phyloP scores from a whole-genome alignment of 2,329 filamentous ascomycete species.

The Penicillium brasilianum region DNA sequence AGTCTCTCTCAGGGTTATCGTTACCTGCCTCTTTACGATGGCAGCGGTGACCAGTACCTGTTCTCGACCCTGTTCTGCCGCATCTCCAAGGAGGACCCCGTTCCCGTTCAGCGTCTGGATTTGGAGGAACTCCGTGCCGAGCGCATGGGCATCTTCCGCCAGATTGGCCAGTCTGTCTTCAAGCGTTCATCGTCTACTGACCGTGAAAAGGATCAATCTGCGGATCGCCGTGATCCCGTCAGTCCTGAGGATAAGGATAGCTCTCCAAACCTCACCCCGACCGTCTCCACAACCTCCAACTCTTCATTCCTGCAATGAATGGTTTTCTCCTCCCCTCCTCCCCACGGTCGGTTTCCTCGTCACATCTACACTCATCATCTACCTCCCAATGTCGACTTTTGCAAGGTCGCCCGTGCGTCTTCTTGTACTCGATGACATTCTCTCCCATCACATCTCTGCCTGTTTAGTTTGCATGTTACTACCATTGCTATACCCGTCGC shows the following conservation, averaged over 20 bases:
- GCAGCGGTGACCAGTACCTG: conserved; percentile 87
- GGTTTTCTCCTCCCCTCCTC: neutral
- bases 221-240: conserved; percentile 36
- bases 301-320: conserved; percentile 37
- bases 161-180: conserved; percentile 52
- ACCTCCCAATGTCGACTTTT: conserved; percentile 5
- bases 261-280: conserved; percentile 43
- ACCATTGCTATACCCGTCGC: conserved; percentile 27
- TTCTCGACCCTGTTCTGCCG: conserved; percentile 95
- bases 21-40: conserved; percentile 86
- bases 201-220: conserved; percentile 39
- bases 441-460: conserved; percentile 23
- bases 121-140: conserved; percentile 48
- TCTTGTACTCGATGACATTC: conserved; percentile 25
- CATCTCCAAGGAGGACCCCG: conserved; percentile 68
- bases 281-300: conserved; percentile 43
- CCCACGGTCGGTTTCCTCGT: neutral
- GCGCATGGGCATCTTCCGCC: conserved; percentile 48
- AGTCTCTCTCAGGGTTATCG: conserved; percentile 91
- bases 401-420: conserved; percentile 15
- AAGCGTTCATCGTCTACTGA: conserved; percentile 49
- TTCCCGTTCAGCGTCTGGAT: conserved; percentile 48
- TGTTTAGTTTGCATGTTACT: conserved; percentile 18
- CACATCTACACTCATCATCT: conserved; percentile 9
- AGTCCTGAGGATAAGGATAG: conserved; percentile 41